Evolutionary conservation across 2,329 filamentous ascomycete species (phyloP), one percentile per base, ranked within the genome.

Genomic region (Penicillium sp.): DNA sequence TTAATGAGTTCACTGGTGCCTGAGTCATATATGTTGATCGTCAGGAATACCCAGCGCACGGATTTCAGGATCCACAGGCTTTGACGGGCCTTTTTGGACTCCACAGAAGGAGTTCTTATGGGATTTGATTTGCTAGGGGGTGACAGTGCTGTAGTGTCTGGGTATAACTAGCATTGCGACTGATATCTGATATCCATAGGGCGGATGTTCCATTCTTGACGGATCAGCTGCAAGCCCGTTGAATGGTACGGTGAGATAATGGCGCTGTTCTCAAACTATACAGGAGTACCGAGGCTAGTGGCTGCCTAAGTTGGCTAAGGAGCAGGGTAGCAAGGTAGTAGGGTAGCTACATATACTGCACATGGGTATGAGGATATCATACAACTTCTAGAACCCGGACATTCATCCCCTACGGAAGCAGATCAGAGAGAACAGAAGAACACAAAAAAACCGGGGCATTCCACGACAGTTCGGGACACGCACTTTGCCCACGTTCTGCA

Each of bases 401-500:
- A 24, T n/a, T 4, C 32, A 15, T 24, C 35, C 35, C 38, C 10
- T 15, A 20, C 24, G 31, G 44, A 35, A 47, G 42, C 31, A 28
- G 37, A 42, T 32, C 38, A 37, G 15, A 18, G 8, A 20, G 15
- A 31, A 33, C 27, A 23, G 20, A 23, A 23, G 20, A 18, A 18
- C 20, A 23, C 23, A 39, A 41, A 46, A 50, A 46, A 49, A 28
- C 47, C 7, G 56, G 55, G 49, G 43, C 55, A 59, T 59, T 58
- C 56, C 47, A 35, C 37, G 39, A 29, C 39, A 37, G 31, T 37
- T 61, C 49, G 52, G 56, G 54, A 40, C 59, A 61, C 59, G 59
- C 59, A 61, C 59, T 61, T 48, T 38, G 50, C 47, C 52, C 50
- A 58, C 53, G 54, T 54, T 57, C 59, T 61, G 59, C 58, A 61